Evolutionary conservation across 129 eudicot species (phyloP), one percentile per base, ranked within the genome.

Genomic region (Dittrichia graveolens): DNA sequence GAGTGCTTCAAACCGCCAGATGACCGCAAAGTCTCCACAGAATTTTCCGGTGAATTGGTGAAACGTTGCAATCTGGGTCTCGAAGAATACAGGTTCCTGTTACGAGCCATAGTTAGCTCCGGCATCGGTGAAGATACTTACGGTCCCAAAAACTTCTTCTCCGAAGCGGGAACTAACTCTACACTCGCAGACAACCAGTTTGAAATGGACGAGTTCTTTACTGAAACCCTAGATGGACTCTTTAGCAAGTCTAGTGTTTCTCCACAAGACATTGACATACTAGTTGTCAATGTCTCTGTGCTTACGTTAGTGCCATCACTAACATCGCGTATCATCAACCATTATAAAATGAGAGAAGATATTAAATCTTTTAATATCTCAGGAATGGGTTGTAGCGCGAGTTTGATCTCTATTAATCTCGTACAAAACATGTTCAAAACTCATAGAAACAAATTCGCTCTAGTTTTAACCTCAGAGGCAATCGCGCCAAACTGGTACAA

Each of bases 321-420:
- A 35, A 60, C 89, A 0, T 73, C 83, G 0, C 74, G 85, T 14
- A 74, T 84, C 24, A 72, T 84, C 39, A 78, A 74, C 15, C 89
- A 44, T 53, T 84, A 84, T 72, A 78, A 74, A 37, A 84, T 84
- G 85, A 78, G 85, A 55, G 76, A 77, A 6, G 76, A 84, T 66
- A 11, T 81, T 24, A 81, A 74, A 61, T 49, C 85, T 7, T 84
- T 62, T n/a, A 78, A 81, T 54, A 72, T 84, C 7, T 41, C 81
- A 0, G 89, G 89, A 11, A 84, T 84, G 89, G 89, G 85, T 3
- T 84, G 89, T 18, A 84, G 89, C 15, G 85, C 83, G 35, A 81
- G 79, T 54, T 55, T 81, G 61, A 64, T 84, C 7, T 72, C 89
- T 3, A 69, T 84, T 5, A 73, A 60, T 65, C 73, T 84, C 6